phyloP scores from a whole-genome alignment of 1,139 yeast genomes.

The Entelexis sorbosivorans region DNA sequence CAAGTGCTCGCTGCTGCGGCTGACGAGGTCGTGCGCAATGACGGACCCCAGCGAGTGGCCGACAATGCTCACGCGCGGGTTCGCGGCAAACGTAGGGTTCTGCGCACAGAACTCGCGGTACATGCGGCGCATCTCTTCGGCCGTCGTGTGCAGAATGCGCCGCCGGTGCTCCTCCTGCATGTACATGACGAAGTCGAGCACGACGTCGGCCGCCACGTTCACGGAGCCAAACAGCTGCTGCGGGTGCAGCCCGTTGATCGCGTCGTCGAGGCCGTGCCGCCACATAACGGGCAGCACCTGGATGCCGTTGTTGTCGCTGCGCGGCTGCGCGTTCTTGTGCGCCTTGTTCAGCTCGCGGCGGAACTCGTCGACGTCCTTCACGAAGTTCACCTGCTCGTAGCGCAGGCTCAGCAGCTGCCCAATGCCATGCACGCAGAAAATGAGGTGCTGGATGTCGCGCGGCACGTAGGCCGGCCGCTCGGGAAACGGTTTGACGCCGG shows the following conservation, averaged over 20 bases:
- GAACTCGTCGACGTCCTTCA: conserved; percentile 65
- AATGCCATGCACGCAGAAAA: conserved; percentile 79
- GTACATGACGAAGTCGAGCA: conserved; percentile 70
- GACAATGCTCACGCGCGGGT: conserved; percentile 65
- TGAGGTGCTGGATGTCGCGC: conserved; percentile 62
- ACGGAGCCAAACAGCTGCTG: conserved; percentile 69
- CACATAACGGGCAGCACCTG: conserved; percentile 42
- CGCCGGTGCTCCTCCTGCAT: conserved; percentile 57
- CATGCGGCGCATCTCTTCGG: conserved; percentile 49
- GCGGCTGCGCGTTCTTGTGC: not conserved
- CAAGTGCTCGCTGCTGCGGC: conserved; percentile 39
- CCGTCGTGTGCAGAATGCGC: conserved; percentile 51
- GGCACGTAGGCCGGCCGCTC: conserved; percentile 12
- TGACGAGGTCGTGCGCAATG: conserved; percentile 60
- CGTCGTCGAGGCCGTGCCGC: conserved; percentile 26
- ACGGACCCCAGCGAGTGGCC: conserved; percentile 90
- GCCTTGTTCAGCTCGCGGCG: conserved; percentile 33
- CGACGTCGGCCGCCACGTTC: conserved; percentile 70
- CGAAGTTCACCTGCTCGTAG: conserved; percentile 70
- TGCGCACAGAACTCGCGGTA: conserved; percentile 46
- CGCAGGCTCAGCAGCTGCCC: conserved; percentile 73
- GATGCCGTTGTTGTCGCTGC: conserved; percentile 31
- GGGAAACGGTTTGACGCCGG: not conserved
- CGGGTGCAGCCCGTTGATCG: conserved; percentile 48
- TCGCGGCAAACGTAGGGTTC: conserved; percentile 47